Percentiles rank a stretch among this genome's conserved stretches.
phyloP scores from a whole-genome alignment of 441 rosid genomes.

The Lepidium campestre region DNA sequence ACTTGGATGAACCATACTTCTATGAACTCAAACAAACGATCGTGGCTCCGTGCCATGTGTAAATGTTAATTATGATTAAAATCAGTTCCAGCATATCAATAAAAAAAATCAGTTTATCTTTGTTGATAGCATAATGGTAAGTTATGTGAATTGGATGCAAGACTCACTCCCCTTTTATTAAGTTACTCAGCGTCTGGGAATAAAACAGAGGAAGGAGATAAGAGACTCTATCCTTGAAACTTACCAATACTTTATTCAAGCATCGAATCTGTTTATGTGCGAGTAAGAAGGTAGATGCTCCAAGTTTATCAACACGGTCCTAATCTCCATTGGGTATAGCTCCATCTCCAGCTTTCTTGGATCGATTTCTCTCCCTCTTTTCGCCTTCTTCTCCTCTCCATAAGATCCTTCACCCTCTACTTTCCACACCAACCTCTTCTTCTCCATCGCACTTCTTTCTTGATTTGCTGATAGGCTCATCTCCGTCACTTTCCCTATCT shows the following conservation, averaged over 20 bases:
- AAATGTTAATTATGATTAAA: conserved; percentile 19
- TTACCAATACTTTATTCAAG: conserved; percentile 2
- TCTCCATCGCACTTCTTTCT: conserved; percentile 59
- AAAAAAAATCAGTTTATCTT: neutral
- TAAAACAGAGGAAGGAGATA: conserved; percentile 3
- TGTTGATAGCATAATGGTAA: conserved; percentile 4
- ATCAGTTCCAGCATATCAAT: conserved; percentile 17
- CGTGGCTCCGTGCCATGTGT: conserved; percentile 28
- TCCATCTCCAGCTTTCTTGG: conserved; percentile 49
- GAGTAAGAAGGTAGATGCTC: conserved; percentile 19
- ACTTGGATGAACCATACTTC: conserved; percentile 8
- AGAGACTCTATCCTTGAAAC: neutral
- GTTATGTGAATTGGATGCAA: conserved; percentile 7
- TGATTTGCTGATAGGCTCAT: conserved; percentile 71
- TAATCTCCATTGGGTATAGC: conserved; percentile 57
- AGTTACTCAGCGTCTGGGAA: conserved; percentile 1
- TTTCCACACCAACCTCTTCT: conserved; percentile 57
- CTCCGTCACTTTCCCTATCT: conserved; percentile 52
- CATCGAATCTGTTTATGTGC: conserved; percentile 19
- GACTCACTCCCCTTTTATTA: conserved; percentile 16
- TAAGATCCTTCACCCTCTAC: conserved; percentile 34
- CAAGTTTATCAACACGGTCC: conserved; percentile 40
- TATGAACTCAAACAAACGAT: conserved; percentile 8
- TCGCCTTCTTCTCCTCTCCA: conserved; percentile 27
- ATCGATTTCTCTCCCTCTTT: conserved; percentile 45